These are phyloP conservation scores for Rheum nobile DNA, from an alignment of 148 eudicot species.

Conservation along the genomic window DNA sequence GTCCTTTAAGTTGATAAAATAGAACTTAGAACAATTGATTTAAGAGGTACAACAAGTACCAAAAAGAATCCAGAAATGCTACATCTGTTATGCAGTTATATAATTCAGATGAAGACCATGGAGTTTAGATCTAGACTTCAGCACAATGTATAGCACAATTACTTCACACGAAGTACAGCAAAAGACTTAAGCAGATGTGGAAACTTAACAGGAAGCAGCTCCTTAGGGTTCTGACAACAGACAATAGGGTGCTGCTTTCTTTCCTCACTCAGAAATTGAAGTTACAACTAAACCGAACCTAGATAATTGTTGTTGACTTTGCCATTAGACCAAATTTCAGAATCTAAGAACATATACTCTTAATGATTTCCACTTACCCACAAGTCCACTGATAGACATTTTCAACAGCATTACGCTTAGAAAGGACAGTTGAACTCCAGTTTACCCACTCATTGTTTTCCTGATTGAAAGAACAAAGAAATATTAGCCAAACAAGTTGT, in stretches of 20 bases:
- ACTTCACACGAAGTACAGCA: background rate
- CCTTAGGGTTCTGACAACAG: background rate
- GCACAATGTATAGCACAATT: background rate
- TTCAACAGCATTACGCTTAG: slow-evolving; percentile 70
- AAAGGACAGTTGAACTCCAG: slow-evolving; percentile 71
- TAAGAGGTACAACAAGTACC: background rate
- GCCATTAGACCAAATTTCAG: background rate
- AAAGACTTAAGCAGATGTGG: background rate
- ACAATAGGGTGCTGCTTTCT: background rate
- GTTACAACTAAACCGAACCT: background rate
- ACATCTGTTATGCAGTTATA: background rate
- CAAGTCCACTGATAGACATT: slow-evolving; percentile 95
- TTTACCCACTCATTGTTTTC: slow-evolving; percentile 74
- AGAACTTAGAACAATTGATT: background rate
- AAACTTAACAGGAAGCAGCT: background rate
- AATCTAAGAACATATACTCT: background rate
- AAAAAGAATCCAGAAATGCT: background rate
- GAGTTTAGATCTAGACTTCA: background rate
- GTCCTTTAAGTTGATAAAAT: background rate
- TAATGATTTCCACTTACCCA: slow-evolving; percentile 45
- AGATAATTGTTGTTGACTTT: background rate
- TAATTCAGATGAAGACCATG: background rate
- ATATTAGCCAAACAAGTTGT: background rate
- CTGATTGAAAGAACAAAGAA: slow-evolving; percentile 19
- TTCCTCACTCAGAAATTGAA: background rate